These are phyloP conservation scores for Backusella mclennaniae DNA, from an alignment of 192 early-diverging fungal species.

Conservation along the genomic window DNA sequence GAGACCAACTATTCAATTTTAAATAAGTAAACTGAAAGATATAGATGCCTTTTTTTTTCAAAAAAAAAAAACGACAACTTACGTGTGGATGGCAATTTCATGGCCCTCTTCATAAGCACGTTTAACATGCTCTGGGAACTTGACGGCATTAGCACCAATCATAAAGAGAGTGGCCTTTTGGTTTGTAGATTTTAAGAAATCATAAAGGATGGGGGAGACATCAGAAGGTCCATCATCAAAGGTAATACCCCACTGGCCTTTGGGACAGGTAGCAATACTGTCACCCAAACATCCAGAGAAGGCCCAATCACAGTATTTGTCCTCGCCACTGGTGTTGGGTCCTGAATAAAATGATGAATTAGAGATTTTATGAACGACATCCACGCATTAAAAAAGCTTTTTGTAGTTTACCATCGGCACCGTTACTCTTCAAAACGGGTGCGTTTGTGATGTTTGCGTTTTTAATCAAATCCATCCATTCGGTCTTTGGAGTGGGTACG, in stretches of 20 bases:
- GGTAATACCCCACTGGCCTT: conserved; percentile 57
- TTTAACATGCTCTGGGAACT: conserved; percentile 40
- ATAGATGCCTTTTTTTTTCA: neutral
- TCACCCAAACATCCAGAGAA: conserved; percentile 42
- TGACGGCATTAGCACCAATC: conserved; percentile 48
- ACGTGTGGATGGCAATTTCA: conserved; percentile 41
- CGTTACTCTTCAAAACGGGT: conserved; percentile 39
- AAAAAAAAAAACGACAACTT: neutral
- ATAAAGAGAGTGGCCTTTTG: conserved; percentile 59
- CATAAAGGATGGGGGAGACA: conserved; percentile 42
- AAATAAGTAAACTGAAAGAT: too few species aligned
- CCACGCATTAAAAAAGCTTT: neutral
- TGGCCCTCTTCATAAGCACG: conserved; percentile 38
- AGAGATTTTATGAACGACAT: neutral
- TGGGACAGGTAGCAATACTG: conserved; percentile 46
- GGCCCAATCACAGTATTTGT: conserved; percentile 54
- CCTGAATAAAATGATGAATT: conserved; percentile 6
- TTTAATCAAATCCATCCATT: conserved; percentile 43
- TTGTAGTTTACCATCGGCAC: conserved; percentile 3
- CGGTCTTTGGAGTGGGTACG: conserved; percentile 31
- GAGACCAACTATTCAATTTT: conserved; percentile 40
- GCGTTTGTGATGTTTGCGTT: conserved; percentile 40
- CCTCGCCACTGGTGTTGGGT: neutral
- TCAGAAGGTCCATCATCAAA: conserved; percentile 59
- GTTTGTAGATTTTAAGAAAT: conserved; percentile 37